Conservation (phyloP, 345 rosid genomes). For the Capsella bursapastoris region DNA sequence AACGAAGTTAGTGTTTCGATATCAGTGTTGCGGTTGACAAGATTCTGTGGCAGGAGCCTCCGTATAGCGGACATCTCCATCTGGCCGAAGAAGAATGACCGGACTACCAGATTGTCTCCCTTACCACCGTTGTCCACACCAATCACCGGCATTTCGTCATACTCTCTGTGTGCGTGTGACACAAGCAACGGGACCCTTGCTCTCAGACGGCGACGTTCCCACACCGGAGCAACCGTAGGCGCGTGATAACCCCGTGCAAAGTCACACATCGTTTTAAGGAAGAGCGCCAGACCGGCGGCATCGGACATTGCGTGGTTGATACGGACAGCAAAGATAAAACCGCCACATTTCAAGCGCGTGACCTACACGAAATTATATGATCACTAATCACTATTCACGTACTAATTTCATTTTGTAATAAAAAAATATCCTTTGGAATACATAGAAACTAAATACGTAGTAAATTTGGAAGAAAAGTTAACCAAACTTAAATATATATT, state of each 20-base stretch:
- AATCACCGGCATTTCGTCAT: neutral
- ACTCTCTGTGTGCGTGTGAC: constrained; percentile 38
- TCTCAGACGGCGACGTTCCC: constrained; percentile 45
- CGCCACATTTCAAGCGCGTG: constrained; percentile 48
- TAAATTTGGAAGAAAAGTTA: neutral
- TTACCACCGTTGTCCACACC: neutral
- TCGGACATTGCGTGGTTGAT: constrained; percentile 42
- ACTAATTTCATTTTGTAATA: neutral
- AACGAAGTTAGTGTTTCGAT: constrained; percentile 43
- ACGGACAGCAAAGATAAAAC: constrained; percentile 45
- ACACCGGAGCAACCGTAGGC: constrained; percentile 43
- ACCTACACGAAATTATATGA: constrained; percentile 5
- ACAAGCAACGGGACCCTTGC: constrained; percentile 35
- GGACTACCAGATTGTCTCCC: constrained; percentile 7
- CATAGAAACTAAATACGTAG: neutral
- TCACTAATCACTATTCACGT: neutral
- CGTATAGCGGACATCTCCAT: constrained; percentile 39
- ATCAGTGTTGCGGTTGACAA: constrained; percentile 24
- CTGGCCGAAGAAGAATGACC: constrained; percentile 43
- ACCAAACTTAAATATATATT: neutral
- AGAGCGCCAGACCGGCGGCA: constrained; percentile 31
- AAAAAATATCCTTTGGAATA: neutral
- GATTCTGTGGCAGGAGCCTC: constrained; percentile 34
- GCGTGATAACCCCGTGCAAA: constrained; percentile 32
- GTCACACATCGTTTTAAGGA: constrained; percentile 38